A percentile compares a stretch with the other conserved stretches of the same genome.
Conservation (phyloP, 2,329 filamentous ascomycete genomes). For the Alternaria sp. region DNA sequence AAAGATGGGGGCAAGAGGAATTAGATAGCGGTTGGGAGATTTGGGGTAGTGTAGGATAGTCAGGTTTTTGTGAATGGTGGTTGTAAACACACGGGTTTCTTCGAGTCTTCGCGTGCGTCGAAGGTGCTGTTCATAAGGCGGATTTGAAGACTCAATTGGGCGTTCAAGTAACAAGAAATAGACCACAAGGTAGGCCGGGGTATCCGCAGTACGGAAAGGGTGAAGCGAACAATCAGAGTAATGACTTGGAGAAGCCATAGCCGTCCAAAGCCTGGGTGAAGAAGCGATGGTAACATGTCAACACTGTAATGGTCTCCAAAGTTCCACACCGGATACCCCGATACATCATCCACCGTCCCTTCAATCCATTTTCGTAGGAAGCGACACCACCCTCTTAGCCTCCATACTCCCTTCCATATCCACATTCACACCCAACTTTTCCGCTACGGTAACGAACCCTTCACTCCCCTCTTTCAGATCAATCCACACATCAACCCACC, state of each 20-base stretch:
- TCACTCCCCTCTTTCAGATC: slow-evolving; percentile 51
- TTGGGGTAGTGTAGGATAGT: neutral
- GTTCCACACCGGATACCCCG: too few species aligned
- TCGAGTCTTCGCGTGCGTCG: neutral
- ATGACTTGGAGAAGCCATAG: too few species aligned
- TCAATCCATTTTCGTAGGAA: too few species aligned
- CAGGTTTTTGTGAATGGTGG: neutral
- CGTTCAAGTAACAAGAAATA: too few species aligned
- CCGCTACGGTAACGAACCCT: slow-evolving; percentile 57
- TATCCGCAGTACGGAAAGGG: too few species aligned
- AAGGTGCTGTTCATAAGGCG: neutral
- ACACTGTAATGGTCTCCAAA: too few species aligned
- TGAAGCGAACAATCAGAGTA: too few species aligned
- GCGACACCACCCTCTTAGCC: slow-evolving; percentile 19
- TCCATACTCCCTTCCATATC: slow-evolving; percentile 1
- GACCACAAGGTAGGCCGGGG: too few species aligned
- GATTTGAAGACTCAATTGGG: too few species aligned
- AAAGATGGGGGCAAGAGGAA: neutral
- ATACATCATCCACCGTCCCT: too few species aligned
- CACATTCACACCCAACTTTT: slow-evolving; percentile 44
- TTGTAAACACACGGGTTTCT: neutral
- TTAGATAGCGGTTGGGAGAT: neutral
- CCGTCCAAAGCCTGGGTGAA: too few species aligned
- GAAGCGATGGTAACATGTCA: too few species aligned
- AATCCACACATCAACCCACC: slow-evolving; percentile 67